Base-by-base conservation (phyloP, 768 basidiomycete genomes). In the Arthromyces matolae region DNA sequence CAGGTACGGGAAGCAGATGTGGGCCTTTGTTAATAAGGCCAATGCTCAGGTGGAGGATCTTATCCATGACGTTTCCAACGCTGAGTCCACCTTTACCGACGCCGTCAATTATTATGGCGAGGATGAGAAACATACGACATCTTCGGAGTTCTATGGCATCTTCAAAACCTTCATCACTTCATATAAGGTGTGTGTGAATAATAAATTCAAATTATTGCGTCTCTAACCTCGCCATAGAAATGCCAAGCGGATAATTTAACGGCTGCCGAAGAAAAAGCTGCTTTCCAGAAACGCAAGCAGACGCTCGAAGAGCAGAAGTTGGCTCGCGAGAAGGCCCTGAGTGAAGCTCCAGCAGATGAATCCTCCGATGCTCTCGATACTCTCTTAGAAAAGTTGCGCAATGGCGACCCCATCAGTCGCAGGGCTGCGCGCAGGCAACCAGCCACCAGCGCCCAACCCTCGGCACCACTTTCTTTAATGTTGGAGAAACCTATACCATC, bases 81-180 rank as follows among this genome's bases (percentile, higher is more conserved):
- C 95, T 1, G 89, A 93, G 20, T 76, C 85, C 1, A 83, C 82
- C 0, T 93, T 93, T 61, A 76, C 77, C 27, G 91, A 95, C 53
- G 93, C 92, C 14, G 77, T 95, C 50, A 83, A 76, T 47, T 95
- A 92, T 61, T 99, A 89, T 60, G 93, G 94, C 9, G 96, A 99
- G 66, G 94, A 96, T 31, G 86, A 90, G 56, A 89, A 86, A 65
- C 86, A 73, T 52, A 83, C 86, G 80, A 70, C 85, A 39, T 91
- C 93, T 0, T 76, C 86, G 3, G 95, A 97, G 60, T 99, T 98
- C 71, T 99, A 92, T 68, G 92, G 84, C 10, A 84, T 95, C 57
- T 97, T 98, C 80, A 93, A 96, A 70, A 96, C 91, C 2, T 99
- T 99, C 59, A 80, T 94, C 22, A 94, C 86, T 0, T 95, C 93